Evolutionary conservation across 129 eudicot genomes (phyloP).

Genomic region (Lactuca sativa): DNA sequence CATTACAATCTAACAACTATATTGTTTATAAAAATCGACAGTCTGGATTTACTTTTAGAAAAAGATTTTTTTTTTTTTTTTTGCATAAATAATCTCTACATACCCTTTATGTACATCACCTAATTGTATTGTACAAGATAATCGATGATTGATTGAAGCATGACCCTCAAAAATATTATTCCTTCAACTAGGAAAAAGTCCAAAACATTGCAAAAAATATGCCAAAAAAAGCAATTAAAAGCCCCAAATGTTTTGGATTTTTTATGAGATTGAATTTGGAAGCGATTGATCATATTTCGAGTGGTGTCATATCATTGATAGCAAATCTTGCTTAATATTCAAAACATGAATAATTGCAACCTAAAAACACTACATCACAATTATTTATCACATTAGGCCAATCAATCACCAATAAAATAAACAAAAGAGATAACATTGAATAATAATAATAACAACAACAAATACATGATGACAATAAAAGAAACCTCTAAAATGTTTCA

Average conservation of each 20-base stretch:
- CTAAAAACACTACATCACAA: slow-evolving; percentile 25
- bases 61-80: no score
- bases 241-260: slow-evolving; percentile 13
- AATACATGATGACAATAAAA: background rate
- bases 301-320: slow-evolving; percentile 36
- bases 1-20: no score
- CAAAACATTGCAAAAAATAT: slow-evolving; percentile 24
- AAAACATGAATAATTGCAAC: slow-evolving; percentile 34
- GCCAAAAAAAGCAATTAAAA: slow-evolving; percentile 3
- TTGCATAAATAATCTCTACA: background rate
- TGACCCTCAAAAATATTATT: background rate
- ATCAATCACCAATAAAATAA: slow-evolving; percentile 31
- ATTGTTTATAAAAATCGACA: no score
- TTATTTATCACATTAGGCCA: slow-evolving; percentile 20
- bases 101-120: no score
- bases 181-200: slow-evolving; percentile 10
- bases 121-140: background rate
- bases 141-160: background rate
- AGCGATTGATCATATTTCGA: slow-evolving; percentile 5
- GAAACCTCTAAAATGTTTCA: slow-evolving; percentile 6
- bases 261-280: background rate
- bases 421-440: slow-evolving; percentile 17
- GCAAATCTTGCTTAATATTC: slow-evolving; percentile 23
- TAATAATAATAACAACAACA: slow-evolving; percentile 11
- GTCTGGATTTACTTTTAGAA: background rate